Percentiles rank a stretch among this genome's conserved stretches.
Conservation (phyloP, 306 rosid genomes). For the Arachis hypogaea region DNA sequence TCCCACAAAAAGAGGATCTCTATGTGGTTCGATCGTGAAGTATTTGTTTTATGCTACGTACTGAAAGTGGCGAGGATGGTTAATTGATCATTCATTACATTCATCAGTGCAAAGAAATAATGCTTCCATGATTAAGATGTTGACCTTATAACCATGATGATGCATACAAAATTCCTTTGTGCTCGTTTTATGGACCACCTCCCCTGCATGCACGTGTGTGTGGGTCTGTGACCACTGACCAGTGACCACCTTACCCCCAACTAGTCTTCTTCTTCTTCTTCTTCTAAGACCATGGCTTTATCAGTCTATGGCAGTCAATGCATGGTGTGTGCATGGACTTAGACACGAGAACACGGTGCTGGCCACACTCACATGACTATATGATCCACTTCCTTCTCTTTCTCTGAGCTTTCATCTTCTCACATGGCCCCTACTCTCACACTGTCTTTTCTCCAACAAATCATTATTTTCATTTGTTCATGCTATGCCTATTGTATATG, state of each 20-base stretch:
- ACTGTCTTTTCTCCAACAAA: conserved; percentile 8
- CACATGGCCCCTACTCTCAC: conserved; percentile 25
- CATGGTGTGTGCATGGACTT: conserved; percentile 12
- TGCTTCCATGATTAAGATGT: conserved; percentile 73
- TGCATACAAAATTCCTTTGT: conserved; percentile 68
- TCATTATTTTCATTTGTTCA: not conserved
- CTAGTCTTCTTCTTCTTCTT: conserved; percentile 15
- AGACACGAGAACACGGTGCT: not conserved
- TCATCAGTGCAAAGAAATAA: conserved; percentile 56
- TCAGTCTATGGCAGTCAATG: conserved; percentile 7
- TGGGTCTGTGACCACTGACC: conserved; percentile 55
- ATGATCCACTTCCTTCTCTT: conserved; percentile 45
- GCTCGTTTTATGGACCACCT: conserved; percentile 65
- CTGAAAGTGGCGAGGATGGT: conserved; percentile 50
- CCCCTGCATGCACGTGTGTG: conserved; percentile 67
- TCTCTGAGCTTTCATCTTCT: conserved; percentile 39
- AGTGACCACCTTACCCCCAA: conserved; percentile 29
- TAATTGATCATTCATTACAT: not conserved
- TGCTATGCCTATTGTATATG: not conserved
- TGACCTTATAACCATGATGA: conserved; percentile 54
- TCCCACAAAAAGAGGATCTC: conserved; percentile 35
- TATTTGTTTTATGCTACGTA: conserved; percentile 49
- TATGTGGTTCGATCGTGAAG: conserved; percentile 53
- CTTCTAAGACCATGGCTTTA: not conserved
- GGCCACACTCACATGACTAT: conserved; percentile 40